phyloP scores from a whole-genome alignment of 2,329 filamentous ascomycete species.

The Eutypella sp. region DNA sequence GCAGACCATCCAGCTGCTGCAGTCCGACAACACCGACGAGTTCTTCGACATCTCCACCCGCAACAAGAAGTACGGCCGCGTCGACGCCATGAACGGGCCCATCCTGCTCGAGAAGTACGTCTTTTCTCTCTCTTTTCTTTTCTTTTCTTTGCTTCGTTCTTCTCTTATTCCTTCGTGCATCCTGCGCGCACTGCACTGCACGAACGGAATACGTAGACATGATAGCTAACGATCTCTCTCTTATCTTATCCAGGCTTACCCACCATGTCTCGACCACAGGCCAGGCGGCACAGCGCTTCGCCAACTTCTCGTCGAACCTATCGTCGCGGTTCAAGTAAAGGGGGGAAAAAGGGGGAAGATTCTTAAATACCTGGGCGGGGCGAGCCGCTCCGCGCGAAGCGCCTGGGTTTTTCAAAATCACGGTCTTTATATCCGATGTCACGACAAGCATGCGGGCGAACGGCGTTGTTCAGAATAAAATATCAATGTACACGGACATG shows the following conservation, averaged over 20 bases:
- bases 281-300: constrained; percentile 59
- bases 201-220: too few relatives aligned
- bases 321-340: constrained; percentile 60
- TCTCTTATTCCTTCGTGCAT: too few relatives aligned
- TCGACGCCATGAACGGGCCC: constrained; percentile 86
- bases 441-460: too few relatives aligned
- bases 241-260: constrained; percentile 50
- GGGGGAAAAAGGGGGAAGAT: constrained; percentile 21
- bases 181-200: too few relatives aligned
- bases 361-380: too few relatives aligned
- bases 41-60: constrained; percentile 89
- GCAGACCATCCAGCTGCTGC: constrained; percentile 86
- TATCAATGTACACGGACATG: too few relatives aligned
- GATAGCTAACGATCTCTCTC: constrained; percentile 26
- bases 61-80: constrained; percentile 90
- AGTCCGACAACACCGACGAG: constrained; percentile 86
- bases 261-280: constrained; percentile 54
- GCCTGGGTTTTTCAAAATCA: too few relatives aligned
- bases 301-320: constrained; percentile 69
- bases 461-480: too few relatives aligned
- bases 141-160: constrained; percentile 1
- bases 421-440: too few relatives aligned
- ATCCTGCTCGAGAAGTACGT: constrained; percentile 84
- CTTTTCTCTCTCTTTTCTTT: neutral
- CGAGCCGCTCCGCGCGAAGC: too few relatives aligned